Evolutionary conservation across 2,329 filamentous ascomycete species (phyloP).

Genomic region (Lecanicillium sp.): DNA sequence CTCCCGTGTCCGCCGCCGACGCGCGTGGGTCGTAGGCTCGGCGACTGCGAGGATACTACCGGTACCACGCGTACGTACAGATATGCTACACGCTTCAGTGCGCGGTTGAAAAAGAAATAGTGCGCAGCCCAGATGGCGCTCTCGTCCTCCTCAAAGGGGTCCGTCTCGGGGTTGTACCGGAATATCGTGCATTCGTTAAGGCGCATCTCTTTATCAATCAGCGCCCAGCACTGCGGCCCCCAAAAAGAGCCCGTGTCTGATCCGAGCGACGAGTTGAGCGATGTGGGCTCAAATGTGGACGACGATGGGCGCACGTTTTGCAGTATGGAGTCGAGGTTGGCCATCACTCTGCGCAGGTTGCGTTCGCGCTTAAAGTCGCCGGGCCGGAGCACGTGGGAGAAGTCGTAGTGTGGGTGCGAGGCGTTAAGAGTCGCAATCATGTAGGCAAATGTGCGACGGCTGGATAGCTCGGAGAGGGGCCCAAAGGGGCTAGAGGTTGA

Average conservation of each 20-base stretch:
- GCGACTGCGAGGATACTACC: conserved; percentile 61
- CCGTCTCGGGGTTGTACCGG: conserved; percentile 80
- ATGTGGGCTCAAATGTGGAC: conserved; percentile 37
- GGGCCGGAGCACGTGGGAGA: conserved; percentile 84
- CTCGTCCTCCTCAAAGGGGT: conserved; percentile 87
- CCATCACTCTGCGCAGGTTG: conserved; percentile 74
- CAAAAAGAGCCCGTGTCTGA: conserved; percentile 58
- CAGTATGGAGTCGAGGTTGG: conserved; percentile 78
- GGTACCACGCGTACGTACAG: conserved; percentile 86
- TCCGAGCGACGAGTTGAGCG: conserved; percentile 35
- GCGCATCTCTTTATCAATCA: conserved; percentile 92
- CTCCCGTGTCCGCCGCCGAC: conserved; percentile 22
- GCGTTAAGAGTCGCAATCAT: conserved; percentile 95
- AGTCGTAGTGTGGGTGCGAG: conserved; percentile 87
- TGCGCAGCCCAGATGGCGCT: conserved; percentile 92
- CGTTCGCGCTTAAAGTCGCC: conserved; percentile 85
- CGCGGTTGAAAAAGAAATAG: conserved; percentile 97
- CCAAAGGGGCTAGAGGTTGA: conserved; percentile 89
- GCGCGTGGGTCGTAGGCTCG: conserved; percentile 33
- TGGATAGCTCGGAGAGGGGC: conserved; percentile 78
- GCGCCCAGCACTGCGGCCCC: conserved; percentile 86
- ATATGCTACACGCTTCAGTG: conserved; percentile 87
- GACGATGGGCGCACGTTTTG: conserved; percentile 71
- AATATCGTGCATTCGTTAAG: conserved; percentile 85
- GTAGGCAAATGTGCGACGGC: conserved; percentile 89